Percentiles rank a stretch among this genome's conserved stretches.
Conservation (phyloP, 2,329 filamentous ascomycete species). For the Hypoxylon rubiginosum region DNA sequence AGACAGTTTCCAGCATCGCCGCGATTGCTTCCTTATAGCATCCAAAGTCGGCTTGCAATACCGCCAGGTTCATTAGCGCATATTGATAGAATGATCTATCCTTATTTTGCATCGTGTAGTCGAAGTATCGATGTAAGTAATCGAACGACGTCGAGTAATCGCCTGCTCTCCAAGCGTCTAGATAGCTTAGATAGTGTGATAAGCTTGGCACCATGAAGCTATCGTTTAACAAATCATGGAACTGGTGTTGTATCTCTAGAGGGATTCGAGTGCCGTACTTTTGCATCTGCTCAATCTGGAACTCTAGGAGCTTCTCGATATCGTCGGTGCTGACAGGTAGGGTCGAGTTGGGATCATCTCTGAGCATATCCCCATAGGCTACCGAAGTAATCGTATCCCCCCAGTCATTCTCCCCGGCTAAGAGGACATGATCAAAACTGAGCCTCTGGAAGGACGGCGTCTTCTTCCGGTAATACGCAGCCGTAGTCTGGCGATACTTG, state of each 20-base stretch:
- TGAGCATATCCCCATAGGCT: slow-evolving; percentile 66
- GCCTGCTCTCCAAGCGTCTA: slow-evolving; percentile 91
- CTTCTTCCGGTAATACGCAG: slow-evolving; percentile 73
- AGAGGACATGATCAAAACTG: slow-evolving; percentile 70
- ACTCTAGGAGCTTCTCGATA: slow-evolving; percentile 84
- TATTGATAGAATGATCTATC: slow-evolving; percentile 94
- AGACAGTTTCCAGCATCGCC: slow-evolving; percentile 94
- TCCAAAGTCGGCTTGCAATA: slow-evolving; percentile 95
- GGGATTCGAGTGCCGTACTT: slow-evolving; percentile 85
- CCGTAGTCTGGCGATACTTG: slow-evolving; percentile 82
- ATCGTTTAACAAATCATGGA: slow-evolving; percentile 76
- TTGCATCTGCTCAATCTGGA: slow-evolving; percentile 90
- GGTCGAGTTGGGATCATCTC: slow-evolving; percentile 56
- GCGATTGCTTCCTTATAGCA: slow-evolving; percentile 91
- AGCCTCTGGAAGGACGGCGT: slow-evolving; percentile 69
- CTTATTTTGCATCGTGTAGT: slow-evolving; percentile 90
- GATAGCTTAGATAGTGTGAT: slow-evolving; percentile 84
- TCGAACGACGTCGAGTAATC: slow-evolving; percentile 94
- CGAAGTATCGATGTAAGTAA: slow-evolving; percentile 92
- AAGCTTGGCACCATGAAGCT: slow-evolving; percentile 78
- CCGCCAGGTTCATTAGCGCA: slow-evolving; percentile 90
- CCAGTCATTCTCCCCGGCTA: slow-evolving; percentile 63
- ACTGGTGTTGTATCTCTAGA: slow-evolving; percentile 76
- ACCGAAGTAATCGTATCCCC: slow-evolving; percentile 64
- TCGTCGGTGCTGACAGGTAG: slow-evolving; percentile 79